Base-by-base conservation (phyloP, 192 early-diverging fungal species). In the Coemansia sp. region DNA sequence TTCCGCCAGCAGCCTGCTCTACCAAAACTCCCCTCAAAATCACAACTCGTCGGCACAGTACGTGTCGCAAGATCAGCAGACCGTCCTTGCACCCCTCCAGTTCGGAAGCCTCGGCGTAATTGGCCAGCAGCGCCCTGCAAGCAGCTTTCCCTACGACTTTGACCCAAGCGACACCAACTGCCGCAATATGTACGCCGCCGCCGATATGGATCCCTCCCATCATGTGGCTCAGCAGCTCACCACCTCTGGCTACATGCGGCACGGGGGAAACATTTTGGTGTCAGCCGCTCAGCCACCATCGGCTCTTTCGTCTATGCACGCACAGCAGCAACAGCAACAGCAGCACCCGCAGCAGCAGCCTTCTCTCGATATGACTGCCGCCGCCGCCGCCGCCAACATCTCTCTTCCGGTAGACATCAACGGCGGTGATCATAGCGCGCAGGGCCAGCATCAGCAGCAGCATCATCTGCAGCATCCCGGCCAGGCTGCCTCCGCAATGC, bases 101-200 rank as follows among this genome's bases (percentile, higher is more conserved):
- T 73, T 83, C 33, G 53, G 72, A 36, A 66, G 65, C 36, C 64
- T 83, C 22, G 71, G 75, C 15, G 81, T 77, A 18, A 77, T 83
- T 54, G 71, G 81, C 36, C 69, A 73, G 18, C 81, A 78, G 57
- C 81, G 81, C 62, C 59, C 72, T 4, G 14, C 69, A 36, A 57
- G 66, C 28, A 37, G 71, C 12, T 83, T 83, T 35, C 63, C 81
- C 12, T 83, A 83, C 72, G 76, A 83, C 3, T 83, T 83, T 67
- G 80, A 77, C 48, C 72, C 80, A 15, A 77, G 48, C 65, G 80
- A 83, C 60, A 63, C 38, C 37, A 72, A 62, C 63, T 83, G 81
- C 64, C 81, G 76, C 32, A 72, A 63, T 63, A 68, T 83, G 36
- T 83, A 83, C 37, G 4, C 72, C 9, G 37, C 68, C 18, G 58